Base-by-base conservation (phyloP, 1,284 basidiomycete species). In the Cryptococcus wingfieldii region DNA sequence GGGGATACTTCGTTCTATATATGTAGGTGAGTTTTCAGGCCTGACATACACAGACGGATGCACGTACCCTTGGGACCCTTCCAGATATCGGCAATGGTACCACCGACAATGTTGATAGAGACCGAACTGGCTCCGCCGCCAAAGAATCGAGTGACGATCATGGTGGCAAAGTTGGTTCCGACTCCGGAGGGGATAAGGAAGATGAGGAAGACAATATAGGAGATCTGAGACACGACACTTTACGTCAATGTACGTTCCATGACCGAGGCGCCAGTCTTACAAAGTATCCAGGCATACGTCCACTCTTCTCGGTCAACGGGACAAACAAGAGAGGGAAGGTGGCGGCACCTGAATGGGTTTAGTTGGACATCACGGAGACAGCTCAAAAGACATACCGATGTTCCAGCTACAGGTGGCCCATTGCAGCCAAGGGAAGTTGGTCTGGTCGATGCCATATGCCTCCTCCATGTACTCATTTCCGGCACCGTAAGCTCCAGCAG, bases 251-350 rank as follows among this genome's bases (percentile, higher is more conserved):
- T 5, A 5, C 31, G 14, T 28, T 18, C 18, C 18, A 39, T 23
- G 7, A 12, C 6, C 28, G 25, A 38, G 23, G 38, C n/a, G 2
- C 14, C 6, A 10, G 12, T 48, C 57, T 42, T 31, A 59, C 57
- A 52, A 59, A 59, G 50, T 59, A 59, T 48, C 57, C 57, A 5
- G 57, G 54, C 57, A 59, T 59, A 10, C 57, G 43, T 10, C 57
- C 57, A 19, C 53, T 50, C 31, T 51, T 59, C 31, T 59, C 57
- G 16, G 57, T 59, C 37, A 59, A 38, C 4, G 57, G 57, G 5
- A 59, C 57, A 52, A 59, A 55, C 9, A 57, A 23, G 13, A 53
- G 46, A 4, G 54, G 54, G 28, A 52, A 50, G 19, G 48, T n/a
- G 13, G 55, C 55, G 14, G 51, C 55, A 16, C 50, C 54, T 50